Evolutionary conservation across 371 early-diverging fungal genomes (phyloP), one percentile per base, ranked within the genome.

Genomic region (Dichotomocladium elegans): DNA sequence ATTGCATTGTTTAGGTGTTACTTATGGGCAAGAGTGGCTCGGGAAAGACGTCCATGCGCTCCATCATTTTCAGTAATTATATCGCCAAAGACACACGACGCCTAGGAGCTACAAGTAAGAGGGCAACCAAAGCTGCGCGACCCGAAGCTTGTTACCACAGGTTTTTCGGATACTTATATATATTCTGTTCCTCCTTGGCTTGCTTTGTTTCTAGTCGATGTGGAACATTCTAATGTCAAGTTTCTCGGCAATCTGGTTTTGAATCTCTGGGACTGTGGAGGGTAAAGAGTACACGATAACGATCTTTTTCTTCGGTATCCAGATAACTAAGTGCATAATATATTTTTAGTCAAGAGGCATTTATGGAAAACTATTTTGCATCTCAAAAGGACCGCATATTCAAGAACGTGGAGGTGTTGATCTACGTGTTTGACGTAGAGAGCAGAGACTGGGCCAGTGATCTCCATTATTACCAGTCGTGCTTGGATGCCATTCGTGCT

Each of bases 41-140:
- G 10, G 98, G 98, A 42, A 98, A 98, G 83, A 98, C 98, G 21
- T 95, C 95, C 41, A 98, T 98, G 98, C 85, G 98, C 46, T 93
- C 94, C 43, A 93, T 98, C 66, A 96, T 98, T 58, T 98, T 98
- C 64, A 91, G 96, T 17, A 95, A 96, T 71, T 95, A 94, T 64
- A 90, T 94, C 59, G 96, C 96, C 2, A 65, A 90, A 59, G 98
- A 98, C 63, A 95, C 96, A 3, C 81, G 96, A 41, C 82, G 96
- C 30, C 86, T 98, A 25, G 96, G 96, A 9, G 94, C 96, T 19
- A 97, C 98, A 29, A 92, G 92, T 93, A 78, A 58, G 70, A n/a
- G n/a, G n/a, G n/a, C n/a, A n/a, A n/a, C n/a, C n/a, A n/a, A n/a
- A n/a, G n/a, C n/a, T n/a, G n/a, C n/a, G n/a, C n/a, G n/a, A n/a